A percentile compares a stretch with the other conserved stretches of the same genome.
Conservation (phyloP, 441 rosid genomes). For the California macrophylla region DNA sequence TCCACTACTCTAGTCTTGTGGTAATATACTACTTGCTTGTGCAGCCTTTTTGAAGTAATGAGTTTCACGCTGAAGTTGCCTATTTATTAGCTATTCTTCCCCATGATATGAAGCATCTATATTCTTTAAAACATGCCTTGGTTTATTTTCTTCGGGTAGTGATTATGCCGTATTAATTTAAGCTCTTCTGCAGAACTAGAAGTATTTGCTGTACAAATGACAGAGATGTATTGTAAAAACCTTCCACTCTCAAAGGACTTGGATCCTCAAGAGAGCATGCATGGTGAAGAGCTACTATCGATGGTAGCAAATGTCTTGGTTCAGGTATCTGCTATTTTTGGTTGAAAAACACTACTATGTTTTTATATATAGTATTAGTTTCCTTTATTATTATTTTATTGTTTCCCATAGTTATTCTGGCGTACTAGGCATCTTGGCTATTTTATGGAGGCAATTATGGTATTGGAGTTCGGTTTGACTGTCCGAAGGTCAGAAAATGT, state of each 20-base stretch:
- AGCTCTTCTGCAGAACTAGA: slow-evolving; percentile 46
- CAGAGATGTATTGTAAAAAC: slow-evolving; percentile 57
- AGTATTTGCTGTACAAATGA: slow-evolving; percentile 50
- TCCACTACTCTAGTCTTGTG: background rate
- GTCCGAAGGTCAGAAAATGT: slow-evolving; percentile 52
- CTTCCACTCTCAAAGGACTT: slow-evolving; percentile 83
- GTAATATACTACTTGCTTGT: background rate
- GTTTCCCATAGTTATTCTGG: slow-evolving; percentile 60
- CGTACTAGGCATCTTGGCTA: slow-evolving; percentile 65
- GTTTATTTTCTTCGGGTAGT: background rate
- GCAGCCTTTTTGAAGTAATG: background rate
- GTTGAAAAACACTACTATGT: background rate
- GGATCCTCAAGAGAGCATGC: slow-evolving; percentile 90
- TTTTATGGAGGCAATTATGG: slow-evolving; percentile 78
- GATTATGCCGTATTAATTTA: slow-evolving; percentile 17
- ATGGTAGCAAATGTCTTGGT: slow-evolving; percentile 64
- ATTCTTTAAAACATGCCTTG: background rate
- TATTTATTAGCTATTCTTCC: background rate
- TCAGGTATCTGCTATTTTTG: slow-evolving; percentile 45
- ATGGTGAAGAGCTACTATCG: slow-evolving; percentile 86
- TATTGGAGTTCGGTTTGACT: slow-evolving; percentile 83
- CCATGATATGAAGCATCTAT: background rate
- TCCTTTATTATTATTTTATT: slow-evolving; percentile 10
- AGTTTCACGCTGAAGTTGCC: slow-evolving; percentile 1
- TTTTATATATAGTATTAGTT: slow-evolving; percentile 1